Percentiles rank a stretch among this genome's conserved stretches.
Evolutionary conservation across 192 early-diverging fungal species (phyloP).

Genomic region (Fimicolochytrium jonesii): DNA sequence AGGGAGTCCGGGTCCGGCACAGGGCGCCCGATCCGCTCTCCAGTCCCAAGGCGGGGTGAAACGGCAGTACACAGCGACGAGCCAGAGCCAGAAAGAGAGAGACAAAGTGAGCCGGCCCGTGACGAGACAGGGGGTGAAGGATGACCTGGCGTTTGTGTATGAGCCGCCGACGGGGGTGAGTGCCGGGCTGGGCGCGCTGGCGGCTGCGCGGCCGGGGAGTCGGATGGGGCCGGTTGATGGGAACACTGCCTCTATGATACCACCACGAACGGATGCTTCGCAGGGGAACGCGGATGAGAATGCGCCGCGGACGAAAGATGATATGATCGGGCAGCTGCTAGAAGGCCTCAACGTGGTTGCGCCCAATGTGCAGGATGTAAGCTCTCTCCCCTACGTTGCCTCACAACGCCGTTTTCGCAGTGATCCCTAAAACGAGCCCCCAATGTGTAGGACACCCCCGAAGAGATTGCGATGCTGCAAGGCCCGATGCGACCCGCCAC

Average conservation of each 20-base stretch:
- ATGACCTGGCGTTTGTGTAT: constrained; percentile 43
- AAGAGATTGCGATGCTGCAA: background rate
- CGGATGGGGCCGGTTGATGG: background rate
- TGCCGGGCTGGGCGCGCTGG: background rate
- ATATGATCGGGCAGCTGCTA: background rate
- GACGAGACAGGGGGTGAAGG: background rate
- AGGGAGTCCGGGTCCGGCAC: too few relatives aligned
- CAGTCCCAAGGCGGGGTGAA: too few relatives aligned
- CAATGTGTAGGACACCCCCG: too few relatives aligned
- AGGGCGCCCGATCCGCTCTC: too few relatives aligned
- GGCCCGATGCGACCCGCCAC: constrained; percentile 34
- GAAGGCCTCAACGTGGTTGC: background rate
- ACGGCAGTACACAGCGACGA: too few relatives aligned
- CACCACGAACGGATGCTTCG: background rate
- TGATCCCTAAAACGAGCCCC: too few relatives aligned
- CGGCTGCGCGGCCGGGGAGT: too few relatives aligned
- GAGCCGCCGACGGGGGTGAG: constrained; percentile 20
- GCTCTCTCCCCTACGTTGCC: too few relatives aligned
- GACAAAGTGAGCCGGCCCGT: background rate
- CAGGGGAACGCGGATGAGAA: background rate
- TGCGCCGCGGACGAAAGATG: too few relatives aligned
- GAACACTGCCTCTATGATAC: background rate
- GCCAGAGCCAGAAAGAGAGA: background rate
- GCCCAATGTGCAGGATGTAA: too few relatives aligned
- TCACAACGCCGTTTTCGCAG: too few relatives aligned